These are phyloP conservation scores for Scedosporium minutisporum DNA, from an alignment of 2,329 filamentous ascomycete species.

Conservation along the genomic window DNA sequence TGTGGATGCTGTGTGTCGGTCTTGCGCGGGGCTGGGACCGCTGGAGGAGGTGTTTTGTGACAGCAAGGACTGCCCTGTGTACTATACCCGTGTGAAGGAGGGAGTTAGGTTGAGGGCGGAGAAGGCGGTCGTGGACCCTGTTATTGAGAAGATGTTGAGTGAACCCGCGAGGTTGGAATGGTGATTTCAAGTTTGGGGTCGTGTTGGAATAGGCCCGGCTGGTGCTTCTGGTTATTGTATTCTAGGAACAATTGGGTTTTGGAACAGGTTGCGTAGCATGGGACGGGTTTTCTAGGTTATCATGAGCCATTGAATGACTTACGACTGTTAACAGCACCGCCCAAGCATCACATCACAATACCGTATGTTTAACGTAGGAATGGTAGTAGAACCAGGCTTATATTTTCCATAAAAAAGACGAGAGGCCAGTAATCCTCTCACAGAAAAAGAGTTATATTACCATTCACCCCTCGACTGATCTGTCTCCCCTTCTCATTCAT, in stretches of 20 bases:
- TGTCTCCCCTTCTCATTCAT: slow-evolving; percentile 2
- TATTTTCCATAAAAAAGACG: no score
- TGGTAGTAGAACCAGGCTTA: no score
- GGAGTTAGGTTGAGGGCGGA: slow-evolving; percentile 33
- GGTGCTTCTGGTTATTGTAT: no score
- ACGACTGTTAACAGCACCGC: no score
- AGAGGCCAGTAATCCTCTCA: no score
- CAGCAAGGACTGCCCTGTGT: slow-evolving; percentile 86
- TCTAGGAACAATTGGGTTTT: no score
- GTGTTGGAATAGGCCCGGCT: no score
- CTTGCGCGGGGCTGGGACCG: slow-evolving; percentile 64
- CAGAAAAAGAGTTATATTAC: background rate
- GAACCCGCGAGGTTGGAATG: background rate
- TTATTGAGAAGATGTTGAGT: slow-evolving; percentile 16
- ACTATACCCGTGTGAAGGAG: slow-evolving; percentile 67
- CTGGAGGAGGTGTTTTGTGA: slow-evolving; percentile 77
- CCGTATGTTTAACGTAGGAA: no score
- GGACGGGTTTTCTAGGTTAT: no score
- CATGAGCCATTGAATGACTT: no score
- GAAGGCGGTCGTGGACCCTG: slow-evolving; percentile 11
- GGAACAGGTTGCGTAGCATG: no score
- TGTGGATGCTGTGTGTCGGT: slow-evolving; percentile 64
- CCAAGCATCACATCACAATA: no score
- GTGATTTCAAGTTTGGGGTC: background rate
- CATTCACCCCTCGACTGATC: slow-evolving; percentile 1